phyloP scores from a whole-genome alignment of 2,329 filamentous ascomycete species.

The Aspergillus eucalypticola region DNA sequence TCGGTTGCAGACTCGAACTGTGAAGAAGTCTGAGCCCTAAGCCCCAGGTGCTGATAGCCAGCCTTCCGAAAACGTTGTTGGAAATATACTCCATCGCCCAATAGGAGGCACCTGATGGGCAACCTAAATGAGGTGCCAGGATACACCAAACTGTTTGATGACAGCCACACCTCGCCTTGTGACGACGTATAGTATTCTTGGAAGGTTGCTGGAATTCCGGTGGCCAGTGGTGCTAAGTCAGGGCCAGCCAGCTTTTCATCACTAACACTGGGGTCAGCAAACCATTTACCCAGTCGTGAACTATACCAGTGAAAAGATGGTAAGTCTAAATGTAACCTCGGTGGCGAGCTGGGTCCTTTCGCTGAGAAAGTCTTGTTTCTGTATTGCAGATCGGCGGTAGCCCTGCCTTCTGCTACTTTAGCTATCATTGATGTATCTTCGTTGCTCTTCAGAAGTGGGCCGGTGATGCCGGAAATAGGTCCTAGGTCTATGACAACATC shows the following conservation, averaged over 20 bases:
- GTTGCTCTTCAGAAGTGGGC: background rate
- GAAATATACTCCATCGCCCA: no score
- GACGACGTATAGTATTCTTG: background rate
- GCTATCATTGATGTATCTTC: background rate
- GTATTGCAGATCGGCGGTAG: background rate
- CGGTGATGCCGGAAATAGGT: background rate
- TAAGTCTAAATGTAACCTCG: background rate
- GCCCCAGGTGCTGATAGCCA: no score
- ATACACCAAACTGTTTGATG: background rate
- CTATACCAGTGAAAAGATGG: background rate
- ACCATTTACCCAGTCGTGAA: background rate
- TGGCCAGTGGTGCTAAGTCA: background rate
- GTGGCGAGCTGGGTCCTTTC: background rate
- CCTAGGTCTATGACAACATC: background rate
- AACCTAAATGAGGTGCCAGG: background rate
- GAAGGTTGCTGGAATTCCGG: background rate
- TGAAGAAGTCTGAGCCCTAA: no score
- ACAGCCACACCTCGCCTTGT: background rate
- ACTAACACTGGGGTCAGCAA: background rate
- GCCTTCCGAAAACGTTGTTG: no score
- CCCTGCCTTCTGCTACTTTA: background rate
- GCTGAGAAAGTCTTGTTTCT: no score
- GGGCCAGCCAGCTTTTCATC: background rate
- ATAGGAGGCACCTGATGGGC: background rate
- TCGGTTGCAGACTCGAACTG: background rate